Conservation (phyloP, 345 rosid genomes). For the Mallotus nudiflorus region DNA sequence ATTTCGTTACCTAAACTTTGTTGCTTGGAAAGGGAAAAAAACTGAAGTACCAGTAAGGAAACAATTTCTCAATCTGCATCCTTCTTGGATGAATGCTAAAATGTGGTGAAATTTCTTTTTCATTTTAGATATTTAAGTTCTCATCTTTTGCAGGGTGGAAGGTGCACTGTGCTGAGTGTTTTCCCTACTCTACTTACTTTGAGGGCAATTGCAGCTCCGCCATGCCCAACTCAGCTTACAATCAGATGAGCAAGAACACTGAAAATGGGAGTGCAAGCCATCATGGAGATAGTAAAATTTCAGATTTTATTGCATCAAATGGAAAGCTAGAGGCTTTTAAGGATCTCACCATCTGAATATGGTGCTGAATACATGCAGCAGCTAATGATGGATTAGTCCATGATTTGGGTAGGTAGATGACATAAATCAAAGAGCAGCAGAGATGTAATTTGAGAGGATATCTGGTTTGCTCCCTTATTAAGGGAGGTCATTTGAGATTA, state of each 20-base stretch:
- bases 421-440: slow-evolving; percentile 11
- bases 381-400: slow-evolving; percentile 13
- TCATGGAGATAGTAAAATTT: slow-evolving; percentile 36
- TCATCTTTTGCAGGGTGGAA: slow-evolving; percentile 75
- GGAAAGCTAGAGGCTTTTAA: slow-evolving; percentile 64
- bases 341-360: slow-evolving; percentile 24
- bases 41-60: neutral
- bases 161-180: slow-evolving; percentile 60
- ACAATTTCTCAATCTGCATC: neutral
- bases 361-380: slow-evolving; percentile 6
- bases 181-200: slow-evolving; percentile 72
- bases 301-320: slow-evolving; percentile 51
- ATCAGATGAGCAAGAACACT: slow-evolving; percentile 36
- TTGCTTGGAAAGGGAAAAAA: neutral
- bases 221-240: slow-evolving; percentile 47
- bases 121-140: neutral
- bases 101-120: neutral
- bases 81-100: neutral
- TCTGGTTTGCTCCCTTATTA: slow-evolving; percentile 11
- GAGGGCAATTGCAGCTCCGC: slow-evolving; percentile 73
- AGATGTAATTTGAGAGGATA: neutral
- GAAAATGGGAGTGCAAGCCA: slow-evolving; percentile 57
- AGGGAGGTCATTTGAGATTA: slow-evolving; percentile 1
- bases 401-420: slow-evolving; percentile 13
- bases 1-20: too few relatives aligned